Evolutionary conservation across 352 stramenopile genomes (phyloP).

Genomic region (Phytophthora hybrid): DNA sequence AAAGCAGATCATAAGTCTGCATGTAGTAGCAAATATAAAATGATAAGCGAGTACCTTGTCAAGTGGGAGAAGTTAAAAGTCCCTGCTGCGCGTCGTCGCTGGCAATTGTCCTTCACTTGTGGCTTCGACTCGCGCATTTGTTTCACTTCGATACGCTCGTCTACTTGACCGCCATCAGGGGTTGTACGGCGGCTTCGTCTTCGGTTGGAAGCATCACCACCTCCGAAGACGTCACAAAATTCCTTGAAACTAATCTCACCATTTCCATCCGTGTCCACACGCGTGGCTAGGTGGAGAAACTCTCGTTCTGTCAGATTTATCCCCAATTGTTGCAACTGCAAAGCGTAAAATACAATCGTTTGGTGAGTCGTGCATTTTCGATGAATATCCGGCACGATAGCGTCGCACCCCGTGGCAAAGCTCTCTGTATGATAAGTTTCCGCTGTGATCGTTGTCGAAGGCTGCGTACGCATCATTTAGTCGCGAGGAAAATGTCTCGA

Average conservation of each 20-base stretch:
- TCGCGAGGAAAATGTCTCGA: conserved; percentile 46
- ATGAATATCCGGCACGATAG: background rate
- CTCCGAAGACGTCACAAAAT: conserved; percentile 55
- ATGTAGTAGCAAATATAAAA: too few species aligned
- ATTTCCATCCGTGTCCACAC: conserved; percentile 54
- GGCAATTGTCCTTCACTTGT: conserved; percentile 14
- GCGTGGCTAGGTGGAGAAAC: conserved; percentile 49
- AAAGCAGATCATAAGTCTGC: background rate
- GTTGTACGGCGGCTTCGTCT: background rate
- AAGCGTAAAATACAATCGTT: conserved; percentile 3
- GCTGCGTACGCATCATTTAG: conserved; percentile 63
- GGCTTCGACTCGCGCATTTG: background rate
- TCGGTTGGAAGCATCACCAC: conserved; percentile 8
- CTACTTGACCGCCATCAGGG: conserved; percentile 2
- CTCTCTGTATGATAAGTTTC: conserved; percentile 61
- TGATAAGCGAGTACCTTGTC: conserved; percentile 27
- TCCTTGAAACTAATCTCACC: conserved; percentile 71
- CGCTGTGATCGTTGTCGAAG: conserved; percentile 65
- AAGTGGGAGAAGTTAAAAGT: conserved; percentile 62
- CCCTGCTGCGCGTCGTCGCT: conserved; percentile 21
- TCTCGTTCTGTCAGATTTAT: conserved; percentile 60
- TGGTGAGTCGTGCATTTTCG: conserved; percentile 1
- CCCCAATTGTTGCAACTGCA: conserved; percentile 56
- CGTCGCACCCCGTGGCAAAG: conserved; percentile 51
- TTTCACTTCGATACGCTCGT: conserved; percentile 8